Base-by-base conservation (phyloP, 495 filamentous ascomycete genomes). In the Aspergillus avenaceus region DNA sequence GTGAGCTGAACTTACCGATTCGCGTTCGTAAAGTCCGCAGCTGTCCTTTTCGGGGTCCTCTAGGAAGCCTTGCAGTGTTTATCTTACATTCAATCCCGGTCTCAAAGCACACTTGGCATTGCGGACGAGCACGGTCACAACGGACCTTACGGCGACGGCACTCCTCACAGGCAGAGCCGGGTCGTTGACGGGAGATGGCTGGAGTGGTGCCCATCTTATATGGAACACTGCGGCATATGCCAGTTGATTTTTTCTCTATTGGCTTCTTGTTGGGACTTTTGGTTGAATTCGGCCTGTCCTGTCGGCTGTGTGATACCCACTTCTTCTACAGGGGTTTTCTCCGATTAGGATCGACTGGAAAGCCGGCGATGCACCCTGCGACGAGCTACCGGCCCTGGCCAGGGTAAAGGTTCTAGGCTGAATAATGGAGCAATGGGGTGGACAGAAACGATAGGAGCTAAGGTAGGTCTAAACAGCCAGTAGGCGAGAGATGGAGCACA, bases 21-120 rank as follows among this genome's bases (percentile, higher is more conserved):
- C 74, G 65, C 32, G 64, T 72, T 43, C 72, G 64, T 31, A 79
- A 63, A 0, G 73, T 74, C 26, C 77, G 74, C 45, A 80, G 62
- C 42, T 80, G 72, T 13, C 79, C 77, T 44, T 76, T 80, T 47
- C 79, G 76, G 0, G 79, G 79, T 0, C 79, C 78, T 7, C 79
- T 60, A 22, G 69, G 65, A 19, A 67, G 62, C 11, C 74, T 74
- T 0, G 62, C 51, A 26, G 72, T 72, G 56, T 66, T 76, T 25
- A 77, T 66, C 38, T 74, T 69, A 59, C 78, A 82, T 19, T 61
- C 54, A 26, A 76, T 62, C 8, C 71, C 74, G n/a, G 68, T 64
- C 21, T 78, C 73, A 16, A 61, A 66, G 50, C 76, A 83, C 1
- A 73, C 72, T 25, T 73, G 65, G 57, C 79, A 82, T 50, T 62